Conservation (phyloP, 2,329 filamentous ascomycete genomes). For the Coniochaeta pulveracea region DNA sequence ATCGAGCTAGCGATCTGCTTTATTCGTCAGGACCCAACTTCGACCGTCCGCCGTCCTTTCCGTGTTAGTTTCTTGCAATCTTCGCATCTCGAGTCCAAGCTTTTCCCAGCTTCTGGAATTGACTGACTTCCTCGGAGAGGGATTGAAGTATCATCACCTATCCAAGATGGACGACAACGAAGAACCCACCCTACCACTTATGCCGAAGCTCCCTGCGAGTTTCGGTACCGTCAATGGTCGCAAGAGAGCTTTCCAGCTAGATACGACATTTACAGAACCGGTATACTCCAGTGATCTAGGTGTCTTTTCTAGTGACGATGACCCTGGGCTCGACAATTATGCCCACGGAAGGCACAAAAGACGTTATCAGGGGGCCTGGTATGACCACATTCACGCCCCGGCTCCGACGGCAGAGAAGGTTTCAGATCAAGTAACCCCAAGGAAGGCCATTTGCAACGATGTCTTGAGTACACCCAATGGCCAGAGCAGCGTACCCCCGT, state of each 20-base stretch:
- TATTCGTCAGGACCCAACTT: too few relatives aligned
- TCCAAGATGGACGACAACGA: too few relatives aligned
- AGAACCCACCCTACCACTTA: not conserved
- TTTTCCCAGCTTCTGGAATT: too few relatives aligned
- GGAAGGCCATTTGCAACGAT: conserved; percentile 29
- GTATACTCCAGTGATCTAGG: conserved; percentile 55
- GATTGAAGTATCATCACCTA: too few relatives aligned
- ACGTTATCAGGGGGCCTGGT: conserved; percentile 58
- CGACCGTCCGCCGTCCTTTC: too few relatives aligned
- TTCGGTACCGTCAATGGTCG: not conserved
- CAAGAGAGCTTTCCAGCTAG: not conserved
- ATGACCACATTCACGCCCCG: conserved; percentile 43
- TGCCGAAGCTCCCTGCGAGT: not conserved
- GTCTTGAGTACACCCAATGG: conserved; percentile 6
- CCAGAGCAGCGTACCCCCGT: too few relatives aligned
- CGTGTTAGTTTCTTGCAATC: too few relatives aligned
- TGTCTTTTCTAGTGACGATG: conserved; percentile 63
- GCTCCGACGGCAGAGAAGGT: conserved; percentile 38
- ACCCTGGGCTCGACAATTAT: conserved; percentile 56
- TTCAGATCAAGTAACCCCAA: too few relatives aligned
- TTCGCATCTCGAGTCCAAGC: too few relatives aligned
- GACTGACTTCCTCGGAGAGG: too few relatives aligned
- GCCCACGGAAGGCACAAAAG: conserved; percentile 42
- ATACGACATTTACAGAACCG: not conserved
- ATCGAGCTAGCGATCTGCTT: too few relatives aligned